Conservation (phyloP, 495 filamentous ascomycete genomes). For the Neurospora pannonica region DNA sequence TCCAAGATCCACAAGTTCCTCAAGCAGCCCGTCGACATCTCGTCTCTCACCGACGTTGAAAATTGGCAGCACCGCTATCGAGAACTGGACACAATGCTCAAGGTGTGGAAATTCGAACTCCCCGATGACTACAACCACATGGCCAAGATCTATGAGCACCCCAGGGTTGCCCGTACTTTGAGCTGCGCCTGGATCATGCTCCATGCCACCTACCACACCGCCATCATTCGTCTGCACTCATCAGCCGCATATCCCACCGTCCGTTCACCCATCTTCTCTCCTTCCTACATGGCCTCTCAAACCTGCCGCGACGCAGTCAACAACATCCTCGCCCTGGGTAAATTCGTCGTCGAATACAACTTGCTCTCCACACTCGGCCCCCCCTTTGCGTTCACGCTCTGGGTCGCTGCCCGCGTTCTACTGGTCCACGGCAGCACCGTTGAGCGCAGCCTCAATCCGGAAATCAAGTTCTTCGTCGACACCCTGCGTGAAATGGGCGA, state of each 20-base stretch:
- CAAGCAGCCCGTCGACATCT: slow-evolving; percentile 81
- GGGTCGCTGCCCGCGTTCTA: slow-evolving; percentile 80
- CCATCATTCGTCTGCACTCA: slow-evolving; percentile 84
- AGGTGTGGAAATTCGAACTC: slow-evolving; percentile 73
- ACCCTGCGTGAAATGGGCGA: slow-evolving; percentile 69
- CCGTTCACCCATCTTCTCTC: slow-evolving; percentile 73
- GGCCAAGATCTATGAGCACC: slow-evolving; percentile 54
- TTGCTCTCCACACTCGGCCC: slow-evolving; percentile 74
- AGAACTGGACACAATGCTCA: slow-evolving; percentile 66
- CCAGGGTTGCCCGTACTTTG: slow-evolving; percentile 51
- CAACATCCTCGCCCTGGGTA: slow-evolving; percentile 67
- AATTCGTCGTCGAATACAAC: slow-evolving; percentile 61
- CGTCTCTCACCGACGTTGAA: slow-evolving; percentile 71
- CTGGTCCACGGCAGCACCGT: slow-evolving; percentile 84
- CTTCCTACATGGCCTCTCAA: slow-evolving; percentile 73
- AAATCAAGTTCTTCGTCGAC: slow-evolving; percentile 71
- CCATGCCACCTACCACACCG: slow-evolving; percentile 65
- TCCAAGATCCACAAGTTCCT: slow-evolving; percentile 79
- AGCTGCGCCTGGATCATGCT: slow-evolving; percentile 84
- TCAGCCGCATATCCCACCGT: slow-evolving; percentile 86
- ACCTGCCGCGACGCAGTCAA: slow-evolving; percentile 74
- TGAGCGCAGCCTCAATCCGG: slow-evolving; percentile 65
- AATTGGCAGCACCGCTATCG: slow-evolving; percentile 82
- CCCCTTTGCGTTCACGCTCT: slow-evolving; percentile 81
- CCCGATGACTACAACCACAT: slow-evolving; percentile 76